Percentiles rank a stretch among this genome's conserved stretches.
Evolutionary conservation across 164 flowering plant genomes (phyloP).

Genomic region (Cinnamomum micranthum): DNA sequence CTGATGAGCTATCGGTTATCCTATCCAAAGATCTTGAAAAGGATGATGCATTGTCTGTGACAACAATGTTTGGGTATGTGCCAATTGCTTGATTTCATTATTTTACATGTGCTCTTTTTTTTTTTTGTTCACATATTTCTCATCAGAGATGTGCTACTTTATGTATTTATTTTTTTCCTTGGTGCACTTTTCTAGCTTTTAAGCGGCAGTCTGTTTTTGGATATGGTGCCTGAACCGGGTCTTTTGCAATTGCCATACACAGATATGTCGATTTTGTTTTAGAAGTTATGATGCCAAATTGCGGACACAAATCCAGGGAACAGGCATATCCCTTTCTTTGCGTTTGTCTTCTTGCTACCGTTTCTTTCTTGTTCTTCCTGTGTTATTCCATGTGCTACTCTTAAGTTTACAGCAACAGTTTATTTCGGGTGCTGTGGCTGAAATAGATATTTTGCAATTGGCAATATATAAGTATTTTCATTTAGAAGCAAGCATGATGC

Average conservation of each 20-base stretch:
- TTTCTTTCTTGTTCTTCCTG: too few species aligned
- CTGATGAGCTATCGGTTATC: conserved; percentile 64
- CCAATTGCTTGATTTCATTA: conserved; percentile 6
- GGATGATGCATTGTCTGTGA: conserved; percentile 73
- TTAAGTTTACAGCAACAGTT: too few species aligned
- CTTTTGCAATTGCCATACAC: background rate
- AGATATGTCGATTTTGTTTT: too few species aligned
- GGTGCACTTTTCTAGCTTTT: background rate
- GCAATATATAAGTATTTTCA: too few species aligned
- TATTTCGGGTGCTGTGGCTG: too few species aligned
- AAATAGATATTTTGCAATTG: too few species aligned
- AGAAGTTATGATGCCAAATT: too few species aligned
- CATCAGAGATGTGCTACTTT: background rate
- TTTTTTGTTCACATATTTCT: background rate
- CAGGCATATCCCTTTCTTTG: too few species aligned
- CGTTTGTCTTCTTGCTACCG: too few species aligned
- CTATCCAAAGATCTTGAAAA: conserved; percentile 52
- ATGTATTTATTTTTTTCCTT: background rate
- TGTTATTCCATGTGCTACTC: too few species aligned
- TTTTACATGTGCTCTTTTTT: background rate
- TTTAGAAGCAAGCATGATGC: too few species aligned
- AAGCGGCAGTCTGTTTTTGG: background rate
- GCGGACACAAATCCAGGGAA: too few species aligned
- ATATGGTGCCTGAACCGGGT: background rate
- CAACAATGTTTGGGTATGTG: conserved; percentile 63